Conservation (phyloP, 2,329 filamentous ascomycete species). For the Graphium sp. region DNA sequence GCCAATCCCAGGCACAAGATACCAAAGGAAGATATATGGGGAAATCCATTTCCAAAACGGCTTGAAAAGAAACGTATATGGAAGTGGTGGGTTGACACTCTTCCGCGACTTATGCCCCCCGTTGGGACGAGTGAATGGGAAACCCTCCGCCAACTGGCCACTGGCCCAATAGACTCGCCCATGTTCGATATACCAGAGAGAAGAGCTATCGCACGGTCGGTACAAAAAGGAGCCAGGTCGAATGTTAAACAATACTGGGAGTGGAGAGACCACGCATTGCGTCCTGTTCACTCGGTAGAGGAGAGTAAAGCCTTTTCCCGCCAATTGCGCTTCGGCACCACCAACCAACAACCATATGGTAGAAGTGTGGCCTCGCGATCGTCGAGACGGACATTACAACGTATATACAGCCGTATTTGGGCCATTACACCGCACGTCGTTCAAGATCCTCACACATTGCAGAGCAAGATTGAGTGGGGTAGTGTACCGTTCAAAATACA, state of each 20-base stretch:
- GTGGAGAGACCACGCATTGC: too few relatives aligned
- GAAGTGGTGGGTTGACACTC: slow-evolving; percentile 1
- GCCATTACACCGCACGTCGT: neutral
- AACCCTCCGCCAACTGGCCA: slow-evolving; percentile 25
- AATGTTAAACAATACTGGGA: too few relatives aligned
- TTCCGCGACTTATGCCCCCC: slow-evolving; percentile 14
- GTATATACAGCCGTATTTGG: too few relatives aligned
- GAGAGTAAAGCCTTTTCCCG: too few relatives aligned
- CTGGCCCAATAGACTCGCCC: slow-evolving; percentile 17
- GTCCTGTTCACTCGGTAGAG: too few relatives aligned
- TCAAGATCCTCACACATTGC: slow-evolving; percentile 1
- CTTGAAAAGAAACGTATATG: neutral
- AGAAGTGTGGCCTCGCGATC: too few relatives aligned
- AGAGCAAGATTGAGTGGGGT: slow-evolving; percentile 4
- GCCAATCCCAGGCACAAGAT: slow-evolving; percentile 17
- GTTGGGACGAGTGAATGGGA: slow-evolving; percentile 37
- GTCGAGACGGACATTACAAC: too few relatives aligned
- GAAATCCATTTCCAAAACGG: slow-evolving; percentile 14
- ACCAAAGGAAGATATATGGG: slow-evolving; percentile 30
- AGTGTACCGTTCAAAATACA: slow-evolving; percentile 1
- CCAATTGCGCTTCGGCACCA: too few relatives aligned
- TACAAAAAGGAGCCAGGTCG: too few relatives aligned
- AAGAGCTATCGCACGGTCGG: too few relatives aligned
- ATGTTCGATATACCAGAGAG: too few relatives aligned
- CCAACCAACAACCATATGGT: too few relatives aligned